Conservation (phyloP, 2,329 filamentous ascomycete genomes). For the Epicoccum sorghinum region DNA sequence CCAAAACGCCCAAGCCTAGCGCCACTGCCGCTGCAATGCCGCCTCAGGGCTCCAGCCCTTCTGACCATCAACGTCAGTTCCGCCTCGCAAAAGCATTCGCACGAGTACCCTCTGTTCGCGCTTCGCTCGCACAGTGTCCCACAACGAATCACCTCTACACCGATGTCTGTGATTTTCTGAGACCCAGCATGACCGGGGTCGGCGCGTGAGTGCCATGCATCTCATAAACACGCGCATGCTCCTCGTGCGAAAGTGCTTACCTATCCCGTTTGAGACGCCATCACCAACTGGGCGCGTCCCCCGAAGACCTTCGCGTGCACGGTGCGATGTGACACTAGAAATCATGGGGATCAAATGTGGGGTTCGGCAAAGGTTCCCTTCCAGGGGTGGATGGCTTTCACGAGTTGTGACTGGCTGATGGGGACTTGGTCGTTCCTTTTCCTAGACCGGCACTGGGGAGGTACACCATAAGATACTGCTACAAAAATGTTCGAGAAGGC, state of each 20-base stretch:
- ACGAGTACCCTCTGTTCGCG: too few species aligned
- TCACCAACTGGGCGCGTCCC: neutral
- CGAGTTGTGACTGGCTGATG: neutral
- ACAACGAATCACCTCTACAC: neutral
- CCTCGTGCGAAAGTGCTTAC: constrained; percentile 2
- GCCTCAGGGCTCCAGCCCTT: too few species aligned
- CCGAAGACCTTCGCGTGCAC: constrained; percentile 1
- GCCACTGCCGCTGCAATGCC: too few species aligned
- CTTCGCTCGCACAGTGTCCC: too few species aligned
- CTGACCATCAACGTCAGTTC: too few species aligned
- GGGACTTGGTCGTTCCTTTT: neutral
- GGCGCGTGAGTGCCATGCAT: neutral
- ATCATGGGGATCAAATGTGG: constrained; percentile 5
- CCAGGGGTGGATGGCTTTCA: neutral
- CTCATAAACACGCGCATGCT: constrained; percentile 4
- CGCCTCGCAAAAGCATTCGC: neutral
- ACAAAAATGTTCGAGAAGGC: too few species aligned
- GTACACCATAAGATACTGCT: neutral
- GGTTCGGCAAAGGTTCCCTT: neutral
- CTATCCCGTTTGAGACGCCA: neutral
- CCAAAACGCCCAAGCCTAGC: too few species aligned
- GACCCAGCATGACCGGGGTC: neutral
- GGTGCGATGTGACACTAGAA: constrained; percentile 9
- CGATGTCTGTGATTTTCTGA: neutral
- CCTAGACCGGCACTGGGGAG: too few species aligned